phyloP scores from a whole-genome alignment of 2,329 filamentous ascomycete species.

The Trichoderma guizhouense region DNA sequence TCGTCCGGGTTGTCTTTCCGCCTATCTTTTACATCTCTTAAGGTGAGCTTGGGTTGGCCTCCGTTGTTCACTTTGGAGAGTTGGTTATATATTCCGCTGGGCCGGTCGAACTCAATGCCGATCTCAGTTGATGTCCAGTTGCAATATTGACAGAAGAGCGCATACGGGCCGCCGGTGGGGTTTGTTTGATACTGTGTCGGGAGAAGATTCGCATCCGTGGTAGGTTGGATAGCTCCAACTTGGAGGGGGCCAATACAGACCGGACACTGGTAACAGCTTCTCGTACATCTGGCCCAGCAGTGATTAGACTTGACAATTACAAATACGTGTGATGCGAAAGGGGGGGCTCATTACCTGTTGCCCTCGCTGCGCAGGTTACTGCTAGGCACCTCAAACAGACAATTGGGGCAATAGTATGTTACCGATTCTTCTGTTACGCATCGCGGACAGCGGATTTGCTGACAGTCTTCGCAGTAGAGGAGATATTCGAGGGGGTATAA shows the following conservation, averaged over 20 bases:
- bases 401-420: slow-evolving; percentile 92
- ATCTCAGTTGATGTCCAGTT: slow-evolving; percentile 90
- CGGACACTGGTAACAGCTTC: slow-evolving; percentile 95
- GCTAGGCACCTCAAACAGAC: slow-evolving; percentile 92
- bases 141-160: slow-evolving; percentile 85
- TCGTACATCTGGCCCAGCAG: slow-evolving; percentile 63
- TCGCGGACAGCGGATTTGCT: slow-evolving; percentile 88
- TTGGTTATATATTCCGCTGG: slow-evolving; percentile 81
- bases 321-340: background rate
- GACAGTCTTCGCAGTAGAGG: slow-evolving; percentile 95
- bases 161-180: slow-evolving; percentile 56
- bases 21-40: slow-evolving; percentile 51
- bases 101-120: slow-evolving; percentile 84
- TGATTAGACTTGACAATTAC: background rate
- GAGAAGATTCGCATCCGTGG: slow-evolving; percentile 44
- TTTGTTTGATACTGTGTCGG: slow-evolving; percentile 37
- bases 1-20: slow-evolving; percentile 45
- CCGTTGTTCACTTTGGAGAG: slow-evolving; percentile 67
- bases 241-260: slow-evolving; percentile 78
- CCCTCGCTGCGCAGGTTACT: slow-evolving; percentile 90
- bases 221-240: slow-evolving; percentile 65
- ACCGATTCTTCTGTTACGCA: slow-evolving; percentile 93
- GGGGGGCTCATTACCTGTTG: slow-evolving; percentile 64
- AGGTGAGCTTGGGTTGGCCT: slow-evolving; percentile 48
- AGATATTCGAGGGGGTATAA: slow-evolving; percentile 91